Base-by-base conservation (phyloP, 2,329 filamentous ascomycete genomes). In the Aspergillus sp. region DNA sequence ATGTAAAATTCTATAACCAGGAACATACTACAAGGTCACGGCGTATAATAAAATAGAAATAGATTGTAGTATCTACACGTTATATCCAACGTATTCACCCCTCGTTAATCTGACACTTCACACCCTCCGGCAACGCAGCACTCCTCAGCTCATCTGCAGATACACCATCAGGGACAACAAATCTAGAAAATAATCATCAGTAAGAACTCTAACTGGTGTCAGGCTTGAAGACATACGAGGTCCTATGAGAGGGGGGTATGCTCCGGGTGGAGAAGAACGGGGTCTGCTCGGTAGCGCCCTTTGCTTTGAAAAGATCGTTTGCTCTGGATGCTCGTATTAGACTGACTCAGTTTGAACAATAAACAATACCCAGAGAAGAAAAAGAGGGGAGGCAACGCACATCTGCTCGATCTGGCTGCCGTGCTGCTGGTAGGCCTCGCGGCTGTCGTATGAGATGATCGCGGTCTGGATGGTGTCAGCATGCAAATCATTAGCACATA, bases 181-280 rank as follows among this genome's bases (percentile, higher is more conserved):
- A 59, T 15, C 62, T 64, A 15, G n/a, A 5, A 17, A 12, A 27
- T 12, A 19, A 3, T 9, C 17, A 12, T 7, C 1, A 5, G 14
- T 15, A 17, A 27, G 45, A 19, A 24, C 12, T 9, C 2, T 21
- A 21, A 21, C 21, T 1, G 3, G 21, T 21, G 21, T 21, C 21
- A 21, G 21, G 21, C 21, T 21, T 21, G 1, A 21, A 21, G 15
- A 21, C 62, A 17, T 57, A 64, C 62, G 55, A 61, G 2, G 59
- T 63, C 6, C 55, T 56, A 52, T 64, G 62, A n/a, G 56, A 48
- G 2, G 62, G 62, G 8, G 61, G 62, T 9, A 63, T 33, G 27
- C 58, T 64, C 41, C 50, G 23, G 37, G 58, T 64, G 5, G 62
- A 62, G 24, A 63, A 57, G 31, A 63, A 64, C 21, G 57, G 40